Conservation (phyloP, 495 filamentous ascomycete species). For the Oidiodendron maius region DNA sequence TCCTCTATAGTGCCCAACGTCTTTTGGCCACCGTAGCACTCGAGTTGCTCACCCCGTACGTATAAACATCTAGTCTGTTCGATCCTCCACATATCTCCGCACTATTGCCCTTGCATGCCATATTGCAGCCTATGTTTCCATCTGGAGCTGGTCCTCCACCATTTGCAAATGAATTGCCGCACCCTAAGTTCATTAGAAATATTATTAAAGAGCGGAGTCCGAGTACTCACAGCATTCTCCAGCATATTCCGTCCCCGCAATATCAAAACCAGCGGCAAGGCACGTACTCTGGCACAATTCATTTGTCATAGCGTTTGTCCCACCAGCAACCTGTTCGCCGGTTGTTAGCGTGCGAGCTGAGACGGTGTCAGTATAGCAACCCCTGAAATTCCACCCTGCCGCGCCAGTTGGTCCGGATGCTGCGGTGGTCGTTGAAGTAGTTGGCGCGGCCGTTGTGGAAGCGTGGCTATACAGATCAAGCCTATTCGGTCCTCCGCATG, state of each 20-base stretch:
- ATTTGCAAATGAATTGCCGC: slow-evolving; percentile 25
- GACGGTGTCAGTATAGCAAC: slow-evolving; percentile 16
- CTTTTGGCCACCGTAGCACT: too few relatives aligned
- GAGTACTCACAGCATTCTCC: slow-evolving; percentile 26
- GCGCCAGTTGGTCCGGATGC: background rate
- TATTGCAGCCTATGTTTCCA: slow-evolving; percentile 10
- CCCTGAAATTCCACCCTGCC: slow-evolving; percentile 3
- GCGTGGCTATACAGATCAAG: slow-evolving; percentile 44
- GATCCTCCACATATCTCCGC: slow-evolving; percentile 13
- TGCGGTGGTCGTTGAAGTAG: slow-evolving; percentile 1
- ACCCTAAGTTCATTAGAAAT: slow-evolving; percentile 19
- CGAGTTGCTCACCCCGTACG: background rate
- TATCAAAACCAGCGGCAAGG: slow-evolving; percentile 18
- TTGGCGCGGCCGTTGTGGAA: background rate
- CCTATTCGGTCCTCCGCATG: slow-evolving; percentile 48
- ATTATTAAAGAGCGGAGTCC: background rate
- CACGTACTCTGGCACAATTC: slow-evolving; percentile 34
- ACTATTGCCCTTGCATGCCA: slow-evolving; percentile 12
- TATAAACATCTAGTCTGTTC: slow-evolving; percentile 34
- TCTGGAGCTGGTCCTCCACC: slow-evolving; percentile 4
- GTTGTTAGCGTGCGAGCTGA: slow-evolving; percentile 5
- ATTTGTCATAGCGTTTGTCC: slow-evolving; percentile 31
- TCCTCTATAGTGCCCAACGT: too few relatives aligned
- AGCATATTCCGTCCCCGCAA: slow-evolving; percentile 41
- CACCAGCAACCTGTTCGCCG: slow-evolving; percentile 3